Conservation (phyloP, 345 rosid species). For the Boechera stricta region DNA sequence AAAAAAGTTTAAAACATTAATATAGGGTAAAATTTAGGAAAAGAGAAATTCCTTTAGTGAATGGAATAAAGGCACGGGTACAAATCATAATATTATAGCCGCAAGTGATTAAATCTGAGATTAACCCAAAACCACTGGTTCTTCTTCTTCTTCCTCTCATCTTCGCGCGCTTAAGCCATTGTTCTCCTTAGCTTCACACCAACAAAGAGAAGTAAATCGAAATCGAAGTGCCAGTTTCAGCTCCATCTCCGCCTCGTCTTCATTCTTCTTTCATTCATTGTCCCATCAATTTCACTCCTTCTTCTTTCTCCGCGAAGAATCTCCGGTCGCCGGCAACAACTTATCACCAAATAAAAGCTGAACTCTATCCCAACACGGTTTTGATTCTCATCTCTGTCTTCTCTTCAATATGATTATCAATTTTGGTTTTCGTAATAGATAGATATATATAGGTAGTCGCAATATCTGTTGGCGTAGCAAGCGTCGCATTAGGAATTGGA, state of each 20-base stretch:
- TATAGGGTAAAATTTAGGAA: background rate
- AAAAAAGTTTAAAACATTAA: too few species aligned
- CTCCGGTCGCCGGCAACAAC: slow-evolving; percentile 50
- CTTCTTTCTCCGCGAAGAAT: slow-evolving; percentile 45
- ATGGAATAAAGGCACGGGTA: background rate
- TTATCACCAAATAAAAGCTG: slow-evolving; percentile 74
- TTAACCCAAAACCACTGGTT: slow-evolving; percentile 31
- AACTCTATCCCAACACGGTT: slow-evolving; percentile 88
- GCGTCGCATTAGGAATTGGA: slow-evolving; percentile 85
- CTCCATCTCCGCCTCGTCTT: slow-evolving; percentile 57
- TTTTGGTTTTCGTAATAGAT: background rate
- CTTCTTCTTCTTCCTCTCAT: slow-evolving; percentile 28
- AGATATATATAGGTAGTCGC: slow-evolving; percentile 58
- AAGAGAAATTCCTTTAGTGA: background rate
- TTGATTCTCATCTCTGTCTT: background rate
- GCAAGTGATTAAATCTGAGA: slow-evolving; percentile 25
- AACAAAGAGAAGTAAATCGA: background rate
- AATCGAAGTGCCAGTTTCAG: slow-evolving; percentile 53
- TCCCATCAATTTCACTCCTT: slow-evolving; percentile 52
- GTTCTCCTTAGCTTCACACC: slow-evolving; percentile 3
- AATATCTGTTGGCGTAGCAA: slow-evolving; percentile 76
- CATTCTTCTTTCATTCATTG: slow-evolving; percentile 60
- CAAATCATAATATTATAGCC: slow-evolving; percentile 30
- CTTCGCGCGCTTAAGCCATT: slow-evolving; percentile 44
- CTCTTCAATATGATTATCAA: background rate